A percentile compares a stretch with the other conserved stretches of the same genome.
Evolutionary conservation across 352 stramenopile species (phyloP).

Genomic region (Globisporangium lucens): DNA sequence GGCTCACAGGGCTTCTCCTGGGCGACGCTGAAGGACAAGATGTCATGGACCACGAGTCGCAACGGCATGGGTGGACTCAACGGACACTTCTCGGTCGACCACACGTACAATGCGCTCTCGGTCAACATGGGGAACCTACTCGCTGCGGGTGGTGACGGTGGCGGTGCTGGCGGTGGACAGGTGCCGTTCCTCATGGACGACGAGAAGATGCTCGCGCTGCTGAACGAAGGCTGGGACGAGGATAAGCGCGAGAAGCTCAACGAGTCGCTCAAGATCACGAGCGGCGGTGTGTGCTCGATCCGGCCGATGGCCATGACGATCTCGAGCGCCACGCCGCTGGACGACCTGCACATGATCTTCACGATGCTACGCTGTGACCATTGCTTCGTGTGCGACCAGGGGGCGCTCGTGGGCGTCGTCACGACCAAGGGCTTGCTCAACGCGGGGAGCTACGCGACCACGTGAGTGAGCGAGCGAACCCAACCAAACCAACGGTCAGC

Average conservation of each 20-base stretch:
- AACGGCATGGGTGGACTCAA: conserved; percentile 61
- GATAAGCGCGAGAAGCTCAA: conserved; percentile 60
- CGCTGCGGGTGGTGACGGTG: neutral
- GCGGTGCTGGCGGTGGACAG: conserved; percentile 3
- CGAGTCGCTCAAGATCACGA: conserved; percentile 64
- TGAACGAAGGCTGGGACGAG: conserved; percentile 68
- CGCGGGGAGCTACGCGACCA: conserved; percentile 32
- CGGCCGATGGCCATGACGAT: conserved; percentile 81
- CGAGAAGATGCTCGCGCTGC: conserved; percentile 67
- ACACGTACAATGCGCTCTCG: conserved; percentile 64
- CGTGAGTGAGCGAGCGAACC: neutral
- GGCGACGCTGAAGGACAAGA: conserved; percentile 58
- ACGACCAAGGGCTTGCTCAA: conserved; percentile 72
- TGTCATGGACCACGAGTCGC: conserved; percentile 30
- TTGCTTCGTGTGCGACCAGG: conserved; percentile 86
- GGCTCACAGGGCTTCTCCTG: conserved; percentile 40
- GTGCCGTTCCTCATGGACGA: conserved; percentile 85
- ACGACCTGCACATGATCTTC: conserved; percentile 90
- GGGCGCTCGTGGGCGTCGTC: conserved; percentile 77
- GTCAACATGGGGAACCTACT: conserved; percentile 22
- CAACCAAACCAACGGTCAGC: neutral
- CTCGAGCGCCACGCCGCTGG: conserved; percentile 72
- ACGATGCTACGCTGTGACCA: conserved; percentile 88
- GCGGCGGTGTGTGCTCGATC: conserved; percentile 56
- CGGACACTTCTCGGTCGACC: conserved; percentile 55